Evolutionary conservation across 805 yeast genomes (phyloP), one percentile per base, ranked within the genome.

Genomic region (Candida jianshihensis): DNA sequence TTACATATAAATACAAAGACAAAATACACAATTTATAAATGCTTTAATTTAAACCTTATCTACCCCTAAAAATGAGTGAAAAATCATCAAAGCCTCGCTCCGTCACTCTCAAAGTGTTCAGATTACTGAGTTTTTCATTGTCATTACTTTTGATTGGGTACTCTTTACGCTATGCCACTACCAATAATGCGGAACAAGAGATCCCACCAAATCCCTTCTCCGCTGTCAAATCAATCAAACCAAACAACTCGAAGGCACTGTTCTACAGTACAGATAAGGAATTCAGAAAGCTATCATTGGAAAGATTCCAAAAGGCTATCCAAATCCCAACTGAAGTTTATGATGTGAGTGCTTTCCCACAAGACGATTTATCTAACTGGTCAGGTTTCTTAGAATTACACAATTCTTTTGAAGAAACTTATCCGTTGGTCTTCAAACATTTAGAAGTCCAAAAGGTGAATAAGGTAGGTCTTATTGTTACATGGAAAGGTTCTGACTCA

Each of bases 271-370:
- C 31, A 10, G 33, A 31, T n/a, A 14, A 17, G 9, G 34, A 36
- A 1, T 73, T 60, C 46, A 59, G 64, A 37, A 50, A 60, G 27
- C 43, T 43, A 16, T 67, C 81, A 1, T 68, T 70, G 15, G 50
- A 48, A 10, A 71, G 65, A 44, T 61, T 78, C 38, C 57, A 73
- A 8, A 76, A 72, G 5, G 84, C 90, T 1, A 70, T 84, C 17
- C 68, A 68, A 49, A 67, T 82, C 39, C 78, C 79, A 29, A 82
- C 94, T 1, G 78, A 73, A 42, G 67, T 77, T 13, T 68, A 57
- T 41, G 95, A 86, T 52, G 69, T 66, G 17, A 61, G 56, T 36
- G 61, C 60, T 9, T 37, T 46, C 13, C 64, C 67, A 5, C 37
- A 40, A 7, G 55, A 51, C 3, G 51, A 59, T 27, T 46, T 54